A percentile compares a stretch with the other conserved stretches of the same genome.
Evolutionary conservation across 345 rosid species (phyloP).

Genomic region (Acer campestre): DNA sequence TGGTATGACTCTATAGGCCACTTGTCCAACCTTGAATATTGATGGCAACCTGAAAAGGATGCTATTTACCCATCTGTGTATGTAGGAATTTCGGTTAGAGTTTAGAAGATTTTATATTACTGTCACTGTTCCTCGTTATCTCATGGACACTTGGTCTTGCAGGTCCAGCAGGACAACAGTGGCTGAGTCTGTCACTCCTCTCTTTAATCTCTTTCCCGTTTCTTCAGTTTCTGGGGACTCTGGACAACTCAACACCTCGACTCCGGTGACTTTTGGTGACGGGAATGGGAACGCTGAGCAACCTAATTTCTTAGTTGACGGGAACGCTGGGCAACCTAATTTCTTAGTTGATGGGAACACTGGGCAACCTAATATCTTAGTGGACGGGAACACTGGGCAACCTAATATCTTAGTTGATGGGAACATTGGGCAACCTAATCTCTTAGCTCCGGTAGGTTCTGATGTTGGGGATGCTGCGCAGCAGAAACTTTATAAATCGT

Average conservation of each 20-base stretch:
- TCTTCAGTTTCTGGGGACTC: conserved; percentile 15
- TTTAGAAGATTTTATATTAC: not conserved
- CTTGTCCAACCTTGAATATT: conserved; percentile 7
- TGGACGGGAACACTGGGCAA: too few species aligned
- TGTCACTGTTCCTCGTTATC: conserved; percentile 5
- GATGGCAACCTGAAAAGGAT: conserved; percentile 14
- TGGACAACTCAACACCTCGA: conserved; percentile 13
- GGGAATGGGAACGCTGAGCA: conserved; percentile 5
- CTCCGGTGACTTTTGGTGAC: conserved; percentile 13
- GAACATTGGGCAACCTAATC: conserved; percentile 2
- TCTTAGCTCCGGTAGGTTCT: conserved; percentile 11
- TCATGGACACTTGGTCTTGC: conserved; percentile 14
- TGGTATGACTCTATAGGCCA: conserved; percentile 1
- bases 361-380: too few species aligned
- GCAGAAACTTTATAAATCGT: conserved; percentile 34
- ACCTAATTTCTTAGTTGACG: conserved; percentile 2
- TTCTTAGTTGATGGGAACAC: too few species aligned
- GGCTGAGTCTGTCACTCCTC: conserved; percentile 27
- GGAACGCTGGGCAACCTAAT: not conserved
- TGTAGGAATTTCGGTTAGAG: conserved; percentile 2
- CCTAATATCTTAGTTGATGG: not conserved
- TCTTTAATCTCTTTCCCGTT: conserved; percentile 19
- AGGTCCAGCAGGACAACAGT: conserved; percentile 33
- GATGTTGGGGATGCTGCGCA: conserved; percentile 28
- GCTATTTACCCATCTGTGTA: conserved; percentile 14